phyloP scores from a whole-genome alignment of 2,329 filamentous ascomycete genomes.

The Colletotrichum endophyticum region DNA sequence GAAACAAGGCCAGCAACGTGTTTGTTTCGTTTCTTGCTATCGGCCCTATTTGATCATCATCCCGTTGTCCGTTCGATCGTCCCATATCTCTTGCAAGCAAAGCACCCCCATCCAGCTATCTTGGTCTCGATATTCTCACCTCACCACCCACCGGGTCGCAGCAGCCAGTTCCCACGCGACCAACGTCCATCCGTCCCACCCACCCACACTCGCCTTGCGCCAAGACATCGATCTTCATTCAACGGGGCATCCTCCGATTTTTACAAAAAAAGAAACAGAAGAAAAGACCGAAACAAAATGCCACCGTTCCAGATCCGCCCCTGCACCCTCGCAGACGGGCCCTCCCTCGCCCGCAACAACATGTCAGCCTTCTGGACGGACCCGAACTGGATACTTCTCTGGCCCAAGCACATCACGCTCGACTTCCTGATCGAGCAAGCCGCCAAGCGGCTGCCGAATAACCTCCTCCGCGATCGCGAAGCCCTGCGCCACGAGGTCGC shows the following conservation, averaged over 20 bases:
- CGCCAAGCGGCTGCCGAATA: slow-evolving; percentile 19
- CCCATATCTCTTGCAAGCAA: not conserved
- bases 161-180: not conserved
- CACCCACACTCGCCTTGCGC: not conserved
- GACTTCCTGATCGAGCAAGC: slow-evolving; percentile 18
- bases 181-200: not conserved
- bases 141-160: not conserved
- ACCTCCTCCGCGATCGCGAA: slow-evolving; percentile 20
- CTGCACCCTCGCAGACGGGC: slow-evolving; percentile 24
- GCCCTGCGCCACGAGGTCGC: slow-evolving; percentile 24
- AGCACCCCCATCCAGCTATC: not conserved
- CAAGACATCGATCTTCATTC: not conserved
- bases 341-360: slow-evolving; percentile 26
- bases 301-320: not conserved
- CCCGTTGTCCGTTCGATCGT: not conserved
- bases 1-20: not conserved
- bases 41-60: not conserved
- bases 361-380: slow-evolving; percentile 29
- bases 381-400: slow-evolving; percentile 24
- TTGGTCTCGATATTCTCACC: not conserved
- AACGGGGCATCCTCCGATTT: not conserved
- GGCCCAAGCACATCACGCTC: not conserved
- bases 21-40: not conserved
- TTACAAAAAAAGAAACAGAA: not conserved
- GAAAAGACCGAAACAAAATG: not conserved